Base-by-base conservation (phyloP, 1,284 basidiomycete genomes). In the Apiotrichum gamsii region DNA sequence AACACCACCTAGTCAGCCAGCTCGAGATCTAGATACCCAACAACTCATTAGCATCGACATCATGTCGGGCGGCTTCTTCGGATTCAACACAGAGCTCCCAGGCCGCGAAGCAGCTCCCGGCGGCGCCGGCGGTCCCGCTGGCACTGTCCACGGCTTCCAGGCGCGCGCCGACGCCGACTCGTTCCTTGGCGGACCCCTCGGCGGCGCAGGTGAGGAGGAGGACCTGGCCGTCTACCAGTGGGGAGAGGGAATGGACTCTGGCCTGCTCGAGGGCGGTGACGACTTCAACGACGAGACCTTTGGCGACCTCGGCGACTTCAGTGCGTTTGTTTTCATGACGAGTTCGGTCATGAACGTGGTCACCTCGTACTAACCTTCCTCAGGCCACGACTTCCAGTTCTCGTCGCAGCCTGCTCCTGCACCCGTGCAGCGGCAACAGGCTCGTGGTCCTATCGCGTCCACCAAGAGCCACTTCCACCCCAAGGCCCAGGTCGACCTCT, bases 231-330 rank as follows among this genome's bases (percentile, higher is more conserved):
- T 74, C 8, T 74, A 74, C 54, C 65, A 67, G 31, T 74, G 72
- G 70, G 65, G 67, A 34, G 88, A 90, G 39, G 83, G 82, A 58
- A 90, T 90, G 66, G 88, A 91, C 72, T 86, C 85, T n/a, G 81
- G 93, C 10, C 78, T 96, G 50, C 82, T 86, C 60, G 94, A 97
- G 70, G 83, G 83, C 31, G 82, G 82, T 41, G 90, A 95, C 76
- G 90, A 91, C 56, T 69, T 90, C 60, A 95, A 96, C 71, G 89
- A 95, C 65, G 90, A 95, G 75, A 98, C 94, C 2, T 98, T 98
- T 74, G 94, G 93, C 31, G 79, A 74, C 32, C 62, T 74, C 37
- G 82, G 77, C 20, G 73, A 70, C 49, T 78, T 90, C 51, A 85
- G 89, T 88, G 67, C 76, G 80, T 69, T 20, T 41, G 3, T 5